These are phyloP conservation scores for Kodamaea plutei DNA, from an alignment of 1,139 yeast species.

Conservation along the genomic window DNA sequence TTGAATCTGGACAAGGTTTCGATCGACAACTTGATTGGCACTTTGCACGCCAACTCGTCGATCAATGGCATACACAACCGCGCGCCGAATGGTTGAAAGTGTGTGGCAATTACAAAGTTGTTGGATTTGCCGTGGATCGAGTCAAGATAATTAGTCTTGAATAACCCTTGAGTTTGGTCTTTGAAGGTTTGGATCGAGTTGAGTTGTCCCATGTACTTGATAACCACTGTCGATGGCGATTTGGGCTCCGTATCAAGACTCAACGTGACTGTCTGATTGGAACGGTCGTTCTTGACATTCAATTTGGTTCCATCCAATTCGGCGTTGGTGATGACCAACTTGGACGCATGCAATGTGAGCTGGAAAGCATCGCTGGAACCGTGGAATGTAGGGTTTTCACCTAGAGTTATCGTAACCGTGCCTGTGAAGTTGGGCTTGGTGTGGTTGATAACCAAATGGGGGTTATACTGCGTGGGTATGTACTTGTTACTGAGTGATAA, in stretches of 20 bases:
- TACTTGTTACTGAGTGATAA: conserved; percentile 28
- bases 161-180: conserved; percentile 62
- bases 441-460: conserved; percentile 42
- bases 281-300: conserved; percentile 32
- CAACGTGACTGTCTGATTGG: conserved; percentile 29
- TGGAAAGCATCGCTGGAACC: conserved; percentile 17
- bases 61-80: conserved; percentile 59
- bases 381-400: neutral
- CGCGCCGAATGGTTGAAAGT: conserved; percentile 65
- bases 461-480: conserved; percentile 42
- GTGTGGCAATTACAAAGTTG: conserved; percentile 58
- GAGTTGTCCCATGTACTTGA: conserved; percentile 50
- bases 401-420: conserved; percentile 21
- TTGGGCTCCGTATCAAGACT: conserved; percentile 4
- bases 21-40: conserved; percentile 46
- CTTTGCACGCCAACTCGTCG: conserved; percentile 57
- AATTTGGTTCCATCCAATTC: conserved; percentile 9
- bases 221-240: conserved; percentile 5
- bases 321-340: conserved; percentile 34
- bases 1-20: conserved; percentile 42
- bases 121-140: conserved; percentile 42
- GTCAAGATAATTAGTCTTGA: conserved; percentile 60
- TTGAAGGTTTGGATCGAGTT: conserved; percentile 50
- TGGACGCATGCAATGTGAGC: conserved; percentile 39
- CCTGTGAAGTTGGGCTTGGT: conserved; percentile 57